Evolutionary conservation across 2,329 filamentous ascomycete species (phyloP), one percentile per base, ranked within the genome.

Genomic region (Rutstroemia sp.): DNA sequence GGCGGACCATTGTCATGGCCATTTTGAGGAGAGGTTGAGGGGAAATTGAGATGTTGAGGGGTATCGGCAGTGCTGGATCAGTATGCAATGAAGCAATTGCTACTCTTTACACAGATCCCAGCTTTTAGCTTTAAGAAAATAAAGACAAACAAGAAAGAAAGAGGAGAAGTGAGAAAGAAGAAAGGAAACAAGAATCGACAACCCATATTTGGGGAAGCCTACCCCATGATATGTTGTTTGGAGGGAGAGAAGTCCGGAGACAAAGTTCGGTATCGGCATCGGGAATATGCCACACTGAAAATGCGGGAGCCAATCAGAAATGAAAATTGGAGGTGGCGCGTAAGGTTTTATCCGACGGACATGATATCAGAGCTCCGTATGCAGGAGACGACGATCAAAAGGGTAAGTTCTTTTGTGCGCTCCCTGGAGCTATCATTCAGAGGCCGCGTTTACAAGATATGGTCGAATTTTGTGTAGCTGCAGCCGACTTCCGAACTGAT

Each of bases 1-100:
- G 82, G 25, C 80, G 78, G 50, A 83, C 19, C 19, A 19, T 19
- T 19, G 19, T 19, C 19, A 66, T 69, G 54, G 61, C 62, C 52
- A 57, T 45, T 30, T 30, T 30, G 44, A 8, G 17, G 21, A 23
- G 23, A 23, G 47, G 27, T 8, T 2, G 9, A 14, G 51, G 23
- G 16, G 25, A 30, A 4, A 23, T 23, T 23, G 23, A 23, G 23
- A n/a, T n/a, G 21, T 8, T 55, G 46, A 55, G 17, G 52, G 46
- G 36, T 54, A 54, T n/a, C 12, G 48, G 17, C 12, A 30, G 27
- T 30, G 5, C 8, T 30, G 10, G 27, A 30, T 30, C 27, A 2
- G 10, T 9, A 10, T 9, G 8, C 27, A 30, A 30, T 10, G 0
- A 2, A 30, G 27, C 27, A 30, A 23, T 23, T 23, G 23, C 23